These are phyloP conservation scores for Lycium barbarum DNA, from an alignment of 257 asterid species.

Conservation along the genomic window DNA sequence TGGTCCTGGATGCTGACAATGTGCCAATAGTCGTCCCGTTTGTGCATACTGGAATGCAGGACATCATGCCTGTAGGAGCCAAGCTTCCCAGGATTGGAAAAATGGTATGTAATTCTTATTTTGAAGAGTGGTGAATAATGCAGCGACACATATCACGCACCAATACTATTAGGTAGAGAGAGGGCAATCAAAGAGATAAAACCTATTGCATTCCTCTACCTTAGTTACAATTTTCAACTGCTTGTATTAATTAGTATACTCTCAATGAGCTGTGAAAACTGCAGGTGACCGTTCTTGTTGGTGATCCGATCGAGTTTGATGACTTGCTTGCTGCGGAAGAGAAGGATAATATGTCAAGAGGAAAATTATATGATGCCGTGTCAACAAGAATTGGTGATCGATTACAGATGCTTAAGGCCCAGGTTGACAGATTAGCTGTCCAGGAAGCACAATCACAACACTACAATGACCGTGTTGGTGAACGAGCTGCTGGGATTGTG, in stretches of 20 bases:
- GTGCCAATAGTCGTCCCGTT: constrained; percentile 84
- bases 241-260: neutral
- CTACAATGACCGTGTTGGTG: constrained; percentile 38
- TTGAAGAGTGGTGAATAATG: neutral
- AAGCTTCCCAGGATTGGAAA: constrained; percentile 85
- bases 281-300: constrained; percentile 90
- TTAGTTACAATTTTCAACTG: neutral
- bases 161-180: neutral
- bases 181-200: neutral
- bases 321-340: constrained; percentile 57
- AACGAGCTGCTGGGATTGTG: constrained; percentile 57
- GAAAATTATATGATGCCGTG: constrained; percentile 74
- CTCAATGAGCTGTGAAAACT: constrained; percentile 30
- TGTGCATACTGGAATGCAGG: constrained; percentile 94
- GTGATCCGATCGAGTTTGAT: constrained; percentile 83
- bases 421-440: constrained; percentile 64
- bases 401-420: constrained; percentile 65
- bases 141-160: neutral
- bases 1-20: constrained; percentile 80
- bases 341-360: constrained; percentile 54
- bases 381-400: constrained; percentile 68
- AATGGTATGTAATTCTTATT: constrained; percentile 50
- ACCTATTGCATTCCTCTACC: neutral
- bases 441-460: constrained; percentile 51
- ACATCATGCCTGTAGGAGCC: constrained; percentile 92